Evolutionary conservation across 2,329 filamentous ascomycete genomes (phyloP), one percentile per base, ranked within the genome.

Genomic region (Hymenoscyphus scutula): DNA sequence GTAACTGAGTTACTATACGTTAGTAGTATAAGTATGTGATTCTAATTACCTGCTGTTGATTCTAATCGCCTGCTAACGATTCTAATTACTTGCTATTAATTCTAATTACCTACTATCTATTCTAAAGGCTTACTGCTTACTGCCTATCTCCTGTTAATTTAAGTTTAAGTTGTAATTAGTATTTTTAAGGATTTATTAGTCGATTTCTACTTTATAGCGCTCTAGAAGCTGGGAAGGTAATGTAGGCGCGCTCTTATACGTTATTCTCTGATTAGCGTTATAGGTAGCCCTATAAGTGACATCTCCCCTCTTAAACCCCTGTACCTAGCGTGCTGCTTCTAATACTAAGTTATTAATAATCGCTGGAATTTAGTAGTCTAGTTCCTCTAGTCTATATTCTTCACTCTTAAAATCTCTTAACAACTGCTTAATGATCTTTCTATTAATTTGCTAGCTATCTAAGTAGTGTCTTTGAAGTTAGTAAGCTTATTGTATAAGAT

Each of bases 321-420:
- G 37, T 15, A 41, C 37, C 37, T 41, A 15, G 13, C 17, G 58
- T 41, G 13, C 37, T n/a, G 37, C 37, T 41, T 41, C 37, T 6
- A 41, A 41, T 15, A 41, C 37, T 15, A 15, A 41, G 37, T 41
- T 6, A 41, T 41, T 15, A 41, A 41, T 15, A 41, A 41, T 41
- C 13, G 37, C 37, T 6, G 37, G 37, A 41, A 41, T 41, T 41
- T 15, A 15, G 37, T 41, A 6, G 37, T 41, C 37, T 62, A 19
- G 48, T 34, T 62, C 29, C 11, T 65, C 59, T 56, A 51, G 38
- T 32, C 65, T 62, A 45, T 56, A 67, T 54, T 61, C 63, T 62
- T 65, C 48, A 30, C 48, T 51, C 56, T 63, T 34, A 56, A 65
- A 67, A 23, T 64, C 58, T 48, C 59, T 54, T 41, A 56, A 61